Conservation (phyloP, 768 basidiomycete genomes). For the Phaeotremella skinneri region DNA sequence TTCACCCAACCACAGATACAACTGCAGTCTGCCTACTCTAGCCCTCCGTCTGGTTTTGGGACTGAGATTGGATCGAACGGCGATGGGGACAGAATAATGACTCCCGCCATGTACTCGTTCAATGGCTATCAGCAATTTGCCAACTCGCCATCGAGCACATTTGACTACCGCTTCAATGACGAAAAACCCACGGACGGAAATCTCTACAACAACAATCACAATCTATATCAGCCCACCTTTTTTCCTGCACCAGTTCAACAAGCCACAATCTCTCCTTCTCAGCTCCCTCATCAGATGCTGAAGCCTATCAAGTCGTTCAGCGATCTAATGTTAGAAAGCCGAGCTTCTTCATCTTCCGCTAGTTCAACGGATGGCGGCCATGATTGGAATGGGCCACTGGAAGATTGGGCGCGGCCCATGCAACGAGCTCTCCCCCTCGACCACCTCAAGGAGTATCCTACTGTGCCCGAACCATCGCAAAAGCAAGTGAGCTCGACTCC, state of each 20-base stretch:
- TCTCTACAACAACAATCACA: conserved; percentile 8
- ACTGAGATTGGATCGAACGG: conserved; percentile 2
- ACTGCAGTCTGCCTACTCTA: conserved; percentile 14
- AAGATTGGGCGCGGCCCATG: conserved; percentile 22
- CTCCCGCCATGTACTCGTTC: conserved; percentile 12
- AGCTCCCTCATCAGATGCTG: conserved; percentile 23
- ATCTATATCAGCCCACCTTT: conserved; percentile 4
- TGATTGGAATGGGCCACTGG: conserved; percentile 21
- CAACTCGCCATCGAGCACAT: not conserved
- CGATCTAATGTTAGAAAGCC: conserved; percentile 31
- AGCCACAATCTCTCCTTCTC: conserved; percentile 34
- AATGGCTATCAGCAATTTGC: conserved; percentile 9
- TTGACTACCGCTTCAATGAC: conserved; percentile 1
- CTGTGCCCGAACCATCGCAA: conserved; percentile 9
- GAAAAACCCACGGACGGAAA: conserved; percentile 5
- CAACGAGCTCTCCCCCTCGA: conserved; percentile 8
- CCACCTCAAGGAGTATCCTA: conserved; percentile 1
- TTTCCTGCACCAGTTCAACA: conserved; percentile 13
- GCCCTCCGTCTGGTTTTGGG: conserved; percentile 11
- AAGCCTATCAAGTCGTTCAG: conserved; percentile 29
- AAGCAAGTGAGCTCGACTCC: conserved; percentile 5
- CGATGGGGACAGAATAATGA: conserved; percentile 18
- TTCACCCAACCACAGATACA: conserved; percentile 9
- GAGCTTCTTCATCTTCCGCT: conserved; percentile 35
- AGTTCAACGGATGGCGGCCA: conserved; percentile 33